Base-by-base conservation (phyloP, 2,329 filamentous ascomycete genomes). In the Cyclaneusma minus region DNA sequence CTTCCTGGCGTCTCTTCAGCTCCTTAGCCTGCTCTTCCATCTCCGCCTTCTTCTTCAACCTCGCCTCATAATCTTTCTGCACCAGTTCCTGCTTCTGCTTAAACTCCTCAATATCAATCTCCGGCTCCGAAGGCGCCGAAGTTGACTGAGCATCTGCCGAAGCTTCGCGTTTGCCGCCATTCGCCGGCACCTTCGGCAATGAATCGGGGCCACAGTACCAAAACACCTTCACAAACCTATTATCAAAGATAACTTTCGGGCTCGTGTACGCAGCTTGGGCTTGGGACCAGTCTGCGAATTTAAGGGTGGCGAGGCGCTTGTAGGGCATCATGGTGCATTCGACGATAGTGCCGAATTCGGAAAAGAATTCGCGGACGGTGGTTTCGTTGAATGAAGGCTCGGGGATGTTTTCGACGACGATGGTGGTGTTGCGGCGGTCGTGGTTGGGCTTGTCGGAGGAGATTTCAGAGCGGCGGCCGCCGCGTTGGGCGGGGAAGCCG, bases 161-260 rank as follows among this genome's bases (percentile, higher is more conserved):
- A 29, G 45, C 42, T 11, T 38, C 24, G 6, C 34, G n/a, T n/a
- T n/a, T 26, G 3, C 39, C 16, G 3, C 39, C 43, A 16, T 52
- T 50, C 19, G 29, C 21, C 14, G 40, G 38, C 8, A 39, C 39
- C 27, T 45, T 41, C 14, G 45, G 44, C 16, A 47, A 26, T 6
- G 43, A 39, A 10, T 42, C 21, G 14, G 63, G 60, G 5, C 65
- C 62, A 38, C 69, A 75, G 43, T 70, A 64, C 80, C 80, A 87
- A 41, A 76, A 84, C 0, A 87, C 75, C 41, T 83, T 85, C 25
- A 89, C 81, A 39, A 89, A 89, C 7, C 81, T 63, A 39, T 87
- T 89, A 41, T 85, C 77, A 43, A 87, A 89, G 22, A 89, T 74
- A 24, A 73, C 74, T 43, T 83, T 83, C 0, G 81, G 80, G 6